Evolutionary conservation across 495 filamentous ascomycete species (phyloP), one percentile per base, ranked within the genome.

Genomic region (Extremus antarcticus): DNA sequence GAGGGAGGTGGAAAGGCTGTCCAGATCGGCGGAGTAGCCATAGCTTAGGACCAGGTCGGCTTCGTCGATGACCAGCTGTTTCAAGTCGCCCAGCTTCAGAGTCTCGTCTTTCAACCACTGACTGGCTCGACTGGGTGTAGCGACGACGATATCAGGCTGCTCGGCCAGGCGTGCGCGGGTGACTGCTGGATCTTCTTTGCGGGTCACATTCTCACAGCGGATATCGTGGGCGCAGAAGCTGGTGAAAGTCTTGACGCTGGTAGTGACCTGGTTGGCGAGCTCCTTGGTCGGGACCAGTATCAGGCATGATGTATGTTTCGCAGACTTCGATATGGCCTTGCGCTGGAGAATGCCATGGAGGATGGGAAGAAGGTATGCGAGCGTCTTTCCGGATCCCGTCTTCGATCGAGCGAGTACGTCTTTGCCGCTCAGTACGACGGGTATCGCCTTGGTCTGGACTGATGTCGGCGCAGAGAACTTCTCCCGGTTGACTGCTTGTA

Each of bases 211-310:
- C 63, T 90, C 78, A 19, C 78, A 77, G 43, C 83, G 82, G 45
- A 97, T 73, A 63, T 86, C 83, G 66, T 92, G 90, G 29, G 81
- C 81, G 67, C 94, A 96, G 70, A 87, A 95, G 2, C 78, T 72
- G 21, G 87, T 78, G 58, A 95, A 84, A 22, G 78, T 72, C 51
- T 84, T 76, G 51, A 90, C 71, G 11, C 80, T 78, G 67, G 85
- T 86, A 54, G 82, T 78, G 47, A 96, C 87, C 70, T 98, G 92
- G 41, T 87, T 83, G 41, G 91, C 92, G 32, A 98, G 83, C 65
- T 98, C 92, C 68, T 87, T 82, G 2, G 92, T 96, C 2, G 92
- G 92, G 17, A 96, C 91, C 16, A 98, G 83, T 59, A 98, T 84
- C 9, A 98, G 81, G 41, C 81, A 86, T 13, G 85, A 73, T 1